Conservation (phyloP, 1,139 yeast genomes). For the Trichomonascaceae sp. region DNA sequence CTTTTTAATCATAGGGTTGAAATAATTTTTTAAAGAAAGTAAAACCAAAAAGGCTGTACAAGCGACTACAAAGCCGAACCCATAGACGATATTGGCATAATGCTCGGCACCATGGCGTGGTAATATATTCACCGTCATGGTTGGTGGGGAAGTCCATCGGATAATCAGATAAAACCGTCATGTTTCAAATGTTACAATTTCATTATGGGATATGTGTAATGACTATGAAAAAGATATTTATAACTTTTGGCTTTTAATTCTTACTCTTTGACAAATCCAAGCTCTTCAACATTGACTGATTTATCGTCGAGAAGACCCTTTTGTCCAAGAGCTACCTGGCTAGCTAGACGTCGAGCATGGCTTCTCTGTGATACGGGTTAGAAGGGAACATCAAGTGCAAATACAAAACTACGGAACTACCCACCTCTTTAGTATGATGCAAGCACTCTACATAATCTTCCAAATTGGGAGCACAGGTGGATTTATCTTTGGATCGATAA, state of each 20-base stretch:
- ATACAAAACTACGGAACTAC: conserved; percentile 5
- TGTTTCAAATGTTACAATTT: not conserved
- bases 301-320: conserved; percentile 9
- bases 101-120: conserved; percentile 34
- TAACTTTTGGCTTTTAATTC: not conserved
- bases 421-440: conserved; percentile 42
- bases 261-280: conserved; percentile 25
- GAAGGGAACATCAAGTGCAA: not conserved
- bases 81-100: conserved; percentile 40
- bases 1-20: conserved; percentile 28
- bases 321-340: conserved; percentile 5
- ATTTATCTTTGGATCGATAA: conserved; percentile 32
- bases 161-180: not conserved
- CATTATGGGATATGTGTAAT: not conserved
- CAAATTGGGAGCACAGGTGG: conserved; percentile 37
- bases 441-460: conserved; percentile 47
- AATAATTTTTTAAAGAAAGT: conserved; percentile 18
- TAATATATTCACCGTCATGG: not conserved
- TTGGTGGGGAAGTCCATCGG: not conserved
- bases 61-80: conserved; percentile 40
- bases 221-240: not conserved
- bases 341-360: conserved; percentile 7
- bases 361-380: conserved; percentile 10
- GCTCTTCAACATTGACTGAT: conserved; percentile 24
- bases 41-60: conserved; percentile 30